Evolutionary conservation across 1,139 yeast genomes (phyloP), one percentile per base, ranked within the genome.

Genomic region (Tardiomyces depauwii): DNA sequence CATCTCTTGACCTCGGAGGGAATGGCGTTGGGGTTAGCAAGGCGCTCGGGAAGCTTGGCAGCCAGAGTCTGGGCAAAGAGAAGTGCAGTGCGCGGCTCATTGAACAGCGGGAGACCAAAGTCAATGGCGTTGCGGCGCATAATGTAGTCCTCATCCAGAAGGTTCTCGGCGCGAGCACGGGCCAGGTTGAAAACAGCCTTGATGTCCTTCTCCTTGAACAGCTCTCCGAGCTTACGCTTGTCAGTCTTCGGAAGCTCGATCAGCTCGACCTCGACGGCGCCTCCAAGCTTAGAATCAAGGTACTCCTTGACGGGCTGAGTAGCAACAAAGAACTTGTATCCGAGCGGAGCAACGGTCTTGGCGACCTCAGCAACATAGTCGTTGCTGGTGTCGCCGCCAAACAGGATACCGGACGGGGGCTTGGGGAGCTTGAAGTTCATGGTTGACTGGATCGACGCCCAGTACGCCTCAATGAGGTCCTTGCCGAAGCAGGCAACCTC

Each of bases 91-190:
- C 87, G 81, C 54, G 97, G 96, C 70, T 91, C 98, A 63, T 91
- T 91, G 72, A 91, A 89, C 64, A 91, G 74, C 43, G 98, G 96
- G 59, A 91, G 83, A 50, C 86, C 97, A 65, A 93, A 91, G 67
- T 91, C 99, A 70, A 91, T 93, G 45, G 98, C 97, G 65, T 89
- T 91, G 73, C 99, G 82, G 74, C 99, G 82, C 97, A 91, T 91
- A 47, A 89, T 83, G 64, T 91, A 91, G 68, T 91, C 97, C 66
- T 84, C 82, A 60, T 91, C 97, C 53, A 79, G 69, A 55, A 86
- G 74, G 54, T 75, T 70, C 61, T 85, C 93, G 39, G 97, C 98
- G 64, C 96, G 79, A 44, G 87, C 83, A 58, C 74, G 75, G 45
- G 98, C 96, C 62, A 91, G 76, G 70, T 93, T 93, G 76, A 91